phyloP scores from a whole-genome alignment of 495 filamentous ascomycete species.

The Tetracladium setigerum region DNA sequence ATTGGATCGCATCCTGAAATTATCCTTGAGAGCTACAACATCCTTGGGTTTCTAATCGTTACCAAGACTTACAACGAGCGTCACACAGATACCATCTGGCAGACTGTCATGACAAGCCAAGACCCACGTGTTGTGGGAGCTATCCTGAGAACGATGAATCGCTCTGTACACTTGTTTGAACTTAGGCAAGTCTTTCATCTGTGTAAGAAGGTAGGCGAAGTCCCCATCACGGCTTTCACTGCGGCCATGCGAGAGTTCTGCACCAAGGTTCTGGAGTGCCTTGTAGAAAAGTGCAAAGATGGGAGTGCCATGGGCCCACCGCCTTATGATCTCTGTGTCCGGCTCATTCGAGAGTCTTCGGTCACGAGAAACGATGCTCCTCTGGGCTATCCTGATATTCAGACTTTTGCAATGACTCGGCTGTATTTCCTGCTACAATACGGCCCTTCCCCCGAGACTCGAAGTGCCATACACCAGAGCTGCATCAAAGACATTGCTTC shows the following conservation, averaged over 20 bases:
- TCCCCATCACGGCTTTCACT: slow-evolving; percentile 53
- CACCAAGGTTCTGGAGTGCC: slow-evolving; percentile 24
- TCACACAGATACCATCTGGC: slow-evolving; percentile 80
- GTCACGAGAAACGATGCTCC: slow-evolving; percentile 32
- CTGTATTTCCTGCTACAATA: slow-evolving; percentile 23
- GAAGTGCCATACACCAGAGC: slow-evolving; percentile 45
- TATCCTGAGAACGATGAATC: slow-evolving; percentile 64
- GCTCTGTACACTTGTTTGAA: slow-evolving; percentile 53
- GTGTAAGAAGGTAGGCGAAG: slow-evolving; percentile 61
- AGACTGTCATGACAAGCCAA: slow-evolving; percentile 70
- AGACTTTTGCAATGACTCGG: slow-evolving; percentile 45
- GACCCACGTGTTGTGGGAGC: slow-evolving; percentile 80
- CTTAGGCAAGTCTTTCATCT: slow-evolving; percentile 55
- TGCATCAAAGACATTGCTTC: slow-evolving; percentile 53
- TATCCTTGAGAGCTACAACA: slow-evolving; percentile 71
- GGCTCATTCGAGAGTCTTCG: slow-evolving; percentile 60
- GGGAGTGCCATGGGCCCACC: slow-evolving; percentile 20
- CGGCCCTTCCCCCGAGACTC: slow-evolving; percentile 40
- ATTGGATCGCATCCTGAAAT: slow-evolving; percentile 89
- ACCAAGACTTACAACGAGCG: slow-evolving; percentile 62
- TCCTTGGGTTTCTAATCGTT: slow-evolving; percentile 82
- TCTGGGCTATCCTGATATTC: slow-evolving; percentile 35
- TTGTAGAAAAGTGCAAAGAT: slow-evolving; percentile 9
- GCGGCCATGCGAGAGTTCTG: slow-evolving; percentile 48
- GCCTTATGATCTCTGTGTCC: slow-evolving; percentile 52